Percentiles rank a stretch among this genome's conserved stretches.
These are phyloP conservation scores for Salix viminalis DNA, from an alignment of 345 rosid genomes.

Conservation along the genomic window DNA sequence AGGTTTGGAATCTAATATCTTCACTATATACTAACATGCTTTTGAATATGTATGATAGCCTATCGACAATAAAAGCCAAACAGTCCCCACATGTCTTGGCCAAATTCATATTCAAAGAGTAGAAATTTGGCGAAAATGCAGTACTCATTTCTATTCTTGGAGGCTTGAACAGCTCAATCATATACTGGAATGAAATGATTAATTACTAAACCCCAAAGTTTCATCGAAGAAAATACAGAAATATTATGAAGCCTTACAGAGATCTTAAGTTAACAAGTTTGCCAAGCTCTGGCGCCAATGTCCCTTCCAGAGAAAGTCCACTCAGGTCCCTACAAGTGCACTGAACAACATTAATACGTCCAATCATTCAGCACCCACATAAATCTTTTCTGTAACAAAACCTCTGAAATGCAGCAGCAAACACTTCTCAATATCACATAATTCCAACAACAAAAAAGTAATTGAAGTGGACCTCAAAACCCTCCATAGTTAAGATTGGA, in stretches of 20 bases:
- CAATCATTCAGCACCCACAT: not conserved
- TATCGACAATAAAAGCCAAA: not conserved
- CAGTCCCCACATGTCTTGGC: not conserved
- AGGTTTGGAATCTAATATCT: not conserved
- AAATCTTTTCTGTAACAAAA: not conserved
- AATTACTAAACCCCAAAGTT: not conserved
- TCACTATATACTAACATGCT: not conserved
- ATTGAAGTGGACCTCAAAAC: not conserved
- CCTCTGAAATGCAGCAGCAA: not conserved
- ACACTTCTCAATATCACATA: not conserved
- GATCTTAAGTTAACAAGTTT: slow-evolving; percentile 58
- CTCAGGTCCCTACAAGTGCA: slow-evolving; percentile 54
- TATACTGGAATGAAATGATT: not conserved
- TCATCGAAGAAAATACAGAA: not conserved
- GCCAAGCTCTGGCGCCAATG: slow-evolving; percentile 69
- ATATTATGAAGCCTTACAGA: slow-evolving; percentile 48
- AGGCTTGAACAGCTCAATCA: not conserved
- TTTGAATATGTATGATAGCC: not conserved
- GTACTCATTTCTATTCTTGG: not conserved
- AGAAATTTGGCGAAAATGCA: not conserved
- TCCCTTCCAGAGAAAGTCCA: slow-evolving; percentile 58
- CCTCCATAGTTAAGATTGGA: not conserved
- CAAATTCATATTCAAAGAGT: not conserved
- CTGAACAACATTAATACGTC: slow-evolving; percentile 4
- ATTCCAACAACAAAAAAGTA: not conserved